A percentile compares a stretch with the other conserved stretches of the same genome.
Conservation (phyloP, 139 green algal species). For the Tetradesmus obliquus region DNA sequence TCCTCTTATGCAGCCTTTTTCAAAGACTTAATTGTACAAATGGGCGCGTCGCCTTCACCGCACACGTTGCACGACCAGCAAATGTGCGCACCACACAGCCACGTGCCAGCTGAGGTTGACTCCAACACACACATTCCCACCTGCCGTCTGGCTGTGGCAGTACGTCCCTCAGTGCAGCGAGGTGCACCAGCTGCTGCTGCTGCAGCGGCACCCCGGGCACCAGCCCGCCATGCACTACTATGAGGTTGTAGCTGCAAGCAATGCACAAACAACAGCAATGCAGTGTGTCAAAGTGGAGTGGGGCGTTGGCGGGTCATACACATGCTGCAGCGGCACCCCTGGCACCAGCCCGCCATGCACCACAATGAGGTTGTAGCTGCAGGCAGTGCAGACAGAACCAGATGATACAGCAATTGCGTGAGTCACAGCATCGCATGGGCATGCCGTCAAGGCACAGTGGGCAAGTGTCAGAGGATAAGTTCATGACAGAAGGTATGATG, state of each 20-base stretch:
- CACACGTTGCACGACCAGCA: too few species aligned
- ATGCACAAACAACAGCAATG: not conserved
- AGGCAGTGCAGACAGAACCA: not conserved
- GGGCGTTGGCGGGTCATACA: not conserved
- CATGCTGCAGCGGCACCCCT: slow-evolving; percentile 48
- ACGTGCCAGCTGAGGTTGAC: too few species aligned
- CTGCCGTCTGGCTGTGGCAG: not conserved
- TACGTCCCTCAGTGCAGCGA: slow-evolving; percentile 64
- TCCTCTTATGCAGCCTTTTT: too few species aligned
- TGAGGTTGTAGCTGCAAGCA: not conserved
- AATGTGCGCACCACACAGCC: too few species aligned
- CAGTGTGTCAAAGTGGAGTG: not conserved
- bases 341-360: slow-evolving; percentile 64
- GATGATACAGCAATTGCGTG: not conserved
- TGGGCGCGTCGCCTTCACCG: too few species aligned
- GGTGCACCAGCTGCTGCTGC: slow-evolving; percentile 52
- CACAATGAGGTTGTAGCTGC: slow-evolving; percentile 3
- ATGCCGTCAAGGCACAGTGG: not conserved
- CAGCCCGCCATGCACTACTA: slow-evolving; percentile 60
- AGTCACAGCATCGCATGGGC: not conserved
- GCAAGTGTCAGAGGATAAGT: too few species aligned
- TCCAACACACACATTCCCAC: not conserved
- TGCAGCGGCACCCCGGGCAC: slow-evolving; percentile 55
- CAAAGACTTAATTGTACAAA: too few species aligned
- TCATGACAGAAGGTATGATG: too few species aligned